Evolutionary conservation across 768 basidiomycete genomes (phyloP), one percentile per base, ranked within the genome.

Genomic region (Exsudoporus frostii): DNA sequence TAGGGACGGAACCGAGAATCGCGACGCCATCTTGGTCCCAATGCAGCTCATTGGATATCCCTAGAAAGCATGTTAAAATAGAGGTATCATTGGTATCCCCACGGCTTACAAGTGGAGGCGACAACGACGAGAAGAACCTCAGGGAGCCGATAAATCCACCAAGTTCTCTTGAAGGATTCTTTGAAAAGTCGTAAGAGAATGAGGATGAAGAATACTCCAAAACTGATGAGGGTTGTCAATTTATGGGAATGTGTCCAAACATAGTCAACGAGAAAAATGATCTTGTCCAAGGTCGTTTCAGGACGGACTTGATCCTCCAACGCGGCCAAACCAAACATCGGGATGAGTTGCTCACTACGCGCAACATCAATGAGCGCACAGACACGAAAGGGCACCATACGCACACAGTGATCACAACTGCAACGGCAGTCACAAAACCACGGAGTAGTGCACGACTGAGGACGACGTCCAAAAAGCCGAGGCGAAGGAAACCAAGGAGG

Each of bases 401-500:
- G 44, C 58, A 90, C 89, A 92, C 84, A 66, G 87, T 76, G 62
- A 98, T 95, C 39, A 98, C 86, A 7, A 88, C 79, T 1, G 88
- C 90, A 25, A 94, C 79, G 15, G 93, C 92, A 1, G 86, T 84
- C 41, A 96, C 81, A 65, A 96, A 95, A 3, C 94, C 94, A 27
- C 90, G 81, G 50, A 96, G 77, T 14, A 96, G 77, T 4, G 93
- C 91, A 48, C 92, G 85, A 61, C 90, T 92, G 27, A 98, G 79
- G 6, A 96, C 89, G 13, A 96, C 94, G 66, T 98, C 95, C 48
- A 96, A 83, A 71, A 96, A 96, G 2, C 94, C 93, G 10, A 98
- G 76, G 24, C 92, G 80, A 65, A 95, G 86, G 61, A 96, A 81
- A 3, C 95, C 95, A 29, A 97, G 78, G 24, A 89, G 67, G 54